Base-by-base conservation (phyloP, 2,329 filamentous ascomycete species). In the Salinomyces thailandicus region DNA sequence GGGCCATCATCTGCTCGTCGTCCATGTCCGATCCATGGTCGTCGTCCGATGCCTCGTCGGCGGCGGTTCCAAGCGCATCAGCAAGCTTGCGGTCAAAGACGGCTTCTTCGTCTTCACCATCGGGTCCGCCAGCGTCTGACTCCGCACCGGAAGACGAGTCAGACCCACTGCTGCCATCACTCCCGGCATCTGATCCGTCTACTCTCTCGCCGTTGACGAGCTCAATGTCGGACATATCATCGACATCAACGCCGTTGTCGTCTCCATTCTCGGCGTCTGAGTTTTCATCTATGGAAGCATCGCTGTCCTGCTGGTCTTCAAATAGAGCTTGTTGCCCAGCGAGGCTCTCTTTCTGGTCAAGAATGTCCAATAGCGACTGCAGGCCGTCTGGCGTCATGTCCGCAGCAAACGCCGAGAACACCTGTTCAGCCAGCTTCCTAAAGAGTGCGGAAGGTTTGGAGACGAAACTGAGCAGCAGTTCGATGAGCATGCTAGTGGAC, bases 1-100 rank as follows among this genome's bases (percentile, higher is more conserved):
- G 68, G 3, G 79, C 79, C 63, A 94, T 79, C 91, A 96, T 96
- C 56, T 94, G 81, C 13, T 89, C 86, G 62, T 96, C 89, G 43
- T 85, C 81, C 86, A 98, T 94, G 60, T 94, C 85, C 2, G 74
- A 77, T 42, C 73, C 74, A 15, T 67, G 63, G 41, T 81, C 81
- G 9, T 68, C 69, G 7, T 72, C 72, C 18, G 76, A 76, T 1
- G 72, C 72, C 54, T 80, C 73, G 15, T 63, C 61, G 14, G 62
- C 62, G 32, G 81, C 79, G 0, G 79, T 87, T 27, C 83, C 79
- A 2, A 94, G 74, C 2, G 87, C 81, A 46, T 79, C 72, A 2
- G 82, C 82, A 18, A 95, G 73, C 37, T 85, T 79, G 27, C 78
- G 76, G 49, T 93, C 79, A 49, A 93, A 78, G 26, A 62, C 66